phyloP scores from a whole-genome alignment of 2,329 filamentous ascomycete species.

The Chaetothyriales sp. region DNA sequence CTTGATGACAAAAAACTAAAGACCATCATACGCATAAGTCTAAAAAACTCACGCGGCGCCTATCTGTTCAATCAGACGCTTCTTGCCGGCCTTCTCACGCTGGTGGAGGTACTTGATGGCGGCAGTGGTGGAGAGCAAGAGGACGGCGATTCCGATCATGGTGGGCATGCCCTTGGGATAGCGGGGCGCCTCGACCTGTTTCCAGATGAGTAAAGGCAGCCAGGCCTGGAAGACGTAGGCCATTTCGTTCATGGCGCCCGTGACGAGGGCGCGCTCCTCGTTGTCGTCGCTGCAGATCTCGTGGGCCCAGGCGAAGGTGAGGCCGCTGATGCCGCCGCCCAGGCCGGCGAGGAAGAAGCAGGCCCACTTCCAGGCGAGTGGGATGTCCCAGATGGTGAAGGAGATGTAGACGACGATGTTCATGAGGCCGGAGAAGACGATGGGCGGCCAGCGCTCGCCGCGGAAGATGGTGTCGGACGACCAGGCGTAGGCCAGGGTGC shows the following conservation, averaged over 20 bases:
- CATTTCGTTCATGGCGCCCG: constrained; percentile 53
- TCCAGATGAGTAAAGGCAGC: constrained; percentile 45
- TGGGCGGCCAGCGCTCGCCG: constrained; percentile 48
- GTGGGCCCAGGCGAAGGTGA: constrained; percentile 40
- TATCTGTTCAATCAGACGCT: not conserved
- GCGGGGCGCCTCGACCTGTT: constrained; percentile 45
- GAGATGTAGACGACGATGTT: constrained; percentile 32
- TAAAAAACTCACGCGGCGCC: no score
- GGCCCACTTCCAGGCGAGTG: constrained; percentile 45
- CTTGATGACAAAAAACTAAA: no score
- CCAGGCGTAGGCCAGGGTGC: constrained; percentile 51
- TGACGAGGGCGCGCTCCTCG: constrained; percentile 39
- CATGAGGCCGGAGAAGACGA: constrained; percentile 39
- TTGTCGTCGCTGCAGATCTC: constrained; percentile 33
- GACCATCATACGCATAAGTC: no score
- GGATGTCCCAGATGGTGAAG: constrained; percentile 36
- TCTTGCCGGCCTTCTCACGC: constrained; percentile 23
- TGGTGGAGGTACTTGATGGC: constrained; percentile 33
- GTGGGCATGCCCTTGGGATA: constrained; percentile 42
- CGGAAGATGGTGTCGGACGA: constrained; percentile 45
- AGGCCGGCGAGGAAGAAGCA: constrained; percentile 43
- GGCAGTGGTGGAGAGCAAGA: constrained; percentile 38
- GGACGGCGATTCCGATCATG: constrained; percentile 26
- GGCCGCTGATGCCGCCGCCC: constrained; percentile 33
- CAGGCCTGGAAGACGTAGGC: constrained; percentile 56